Evolutionary conservation across 352 stramenopile genomes (phyloP).

Genomic region (Phytophthora multivora): DNA sequence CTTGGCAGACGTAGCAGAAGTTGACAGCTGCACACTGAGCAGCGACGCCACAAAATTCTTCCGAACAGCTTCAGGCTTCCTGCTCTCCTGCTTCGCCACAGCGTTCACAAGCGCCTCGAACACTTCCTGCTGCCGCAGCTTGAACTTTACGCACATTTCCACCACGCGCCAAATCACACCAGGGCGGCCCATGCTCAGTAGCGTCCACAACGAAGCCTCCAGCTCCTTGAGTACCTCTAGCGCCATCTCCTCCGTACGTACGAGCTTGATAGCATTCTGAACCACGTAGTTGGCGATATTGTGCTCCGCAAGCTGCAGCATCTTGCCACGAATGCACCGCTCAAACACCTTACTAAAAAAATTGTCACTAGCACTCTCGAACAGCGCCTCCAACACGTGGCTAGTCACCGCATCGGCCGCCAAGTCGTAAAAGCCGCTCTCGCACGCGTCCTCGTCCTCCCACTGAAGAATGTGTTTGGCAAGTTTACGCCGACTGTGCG

Average conservation of each 20-base stretch:
- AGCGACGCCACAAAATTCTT: constrained; percentile 71
- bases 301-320: constrained; percentile 77
- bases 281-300: constrained; percentile 86
- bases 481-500: constrained; percentile 53
- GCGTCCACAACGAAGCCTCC: constrained; percentile 61
- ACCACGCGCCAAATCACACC: constrained; percentile 82
- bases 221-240: constrained; percentile 63
- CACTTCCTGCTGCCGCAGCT: constrained; percentile 54
- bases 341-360: constrained; percentile 73
- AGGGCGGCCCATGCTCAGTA: constrained; percentile 70
- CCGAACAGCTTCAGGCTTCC: constrained; percentile 73
- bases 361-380: constrained; percentile 57
- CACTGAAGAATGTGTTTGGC: constrained; percentile 73
- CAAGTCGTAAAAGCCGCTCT: constrained; percentile 69
- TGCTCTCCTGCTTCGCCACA: constrained; percentile 78
- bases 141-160: constrained; percentile 73
- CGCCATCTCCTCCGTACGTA: constrained; percentile 48
- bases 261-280: constrained; percentile 68
- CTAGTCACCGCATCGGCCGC: constrained; percentile 76
- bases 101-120: constrained; percentile 61
- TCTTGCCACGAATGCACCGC: constrained; percentile 62
- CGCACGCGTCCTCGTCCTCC: constrained; percentile 57
- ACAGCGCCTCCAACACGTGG: constrained; percentile 76
- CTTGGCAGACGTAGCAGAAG: constrained; percentile 49
- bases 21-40: constrained; percentile 72